Percentiles rank a stretch among this genome's conserved stretches.
These are phyloP conservation scores for Lactarius akahatsu DNA, from an alignment of 768 basidiomycete genomes.

Conservation along the genomic window DNA sequence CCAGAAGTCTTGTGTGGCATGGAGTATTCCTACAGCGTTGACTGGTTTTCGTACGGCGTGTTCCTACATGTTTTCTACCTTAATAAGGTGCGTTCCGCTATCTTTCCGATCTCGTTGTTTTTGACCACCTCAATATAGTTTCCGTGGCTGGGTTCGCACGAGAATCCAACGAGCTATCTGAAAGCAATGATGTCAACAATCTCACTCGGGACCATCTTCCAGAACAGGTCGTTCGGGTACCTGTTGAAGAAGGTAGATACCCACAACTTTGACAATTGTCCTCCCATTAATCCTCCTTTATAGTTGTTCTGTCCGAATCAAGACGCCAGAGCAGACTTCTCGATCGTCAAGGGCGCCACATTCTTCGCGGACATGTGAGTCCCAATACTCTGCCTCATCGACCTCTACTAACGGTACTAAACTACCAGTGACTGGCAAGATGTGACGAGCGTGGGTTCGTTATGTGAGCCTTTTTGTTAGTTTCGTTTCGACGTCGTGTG, in stretches of 20 bases:
- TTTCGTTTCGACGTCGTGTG: not conserved
- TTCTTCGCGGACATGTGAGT: constrained; percentile 23
- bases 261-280: not conserved
- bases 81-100: constrained; percentile 12
- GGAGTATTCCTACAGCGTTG: constrained; percentile 25
- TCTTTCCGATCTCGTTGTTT: not conserved
- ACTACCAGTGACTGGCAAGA: constrained; percentile 13
- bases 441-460: not conserved
- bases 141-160: constrained; percentile 23
- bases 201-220: constrained; percentile 7
- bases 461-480: constrained; percentile 3
- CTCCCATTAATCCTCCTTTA: not conserved
- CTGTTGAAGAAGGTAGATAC: constrained; percentile 16
- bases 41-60: constrained; percentile 29
- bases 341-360: constrained; percentile 8
- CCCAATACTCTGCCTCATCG: not conserved
- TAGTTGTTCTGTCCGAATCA: constrained; percentile 20
- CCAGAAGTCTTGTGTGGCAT: constrained; percentile 23
- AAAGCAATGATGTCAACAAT: constrained; percentile 21
- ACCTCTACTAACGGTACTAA: not conserved
- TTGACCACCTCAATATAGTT: constrained; percentile 12
- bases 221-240: constrained; percentile 12
- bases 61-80: constrained; percentile 22
- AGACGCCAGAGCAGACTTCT: constrained; percentile 17
- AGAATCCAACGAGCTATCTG: constrained; percentile 20